phyloP scores from a whole-genome alignment of 169 alveolate genomes.

The Plasmodium yoelii region DNA sequence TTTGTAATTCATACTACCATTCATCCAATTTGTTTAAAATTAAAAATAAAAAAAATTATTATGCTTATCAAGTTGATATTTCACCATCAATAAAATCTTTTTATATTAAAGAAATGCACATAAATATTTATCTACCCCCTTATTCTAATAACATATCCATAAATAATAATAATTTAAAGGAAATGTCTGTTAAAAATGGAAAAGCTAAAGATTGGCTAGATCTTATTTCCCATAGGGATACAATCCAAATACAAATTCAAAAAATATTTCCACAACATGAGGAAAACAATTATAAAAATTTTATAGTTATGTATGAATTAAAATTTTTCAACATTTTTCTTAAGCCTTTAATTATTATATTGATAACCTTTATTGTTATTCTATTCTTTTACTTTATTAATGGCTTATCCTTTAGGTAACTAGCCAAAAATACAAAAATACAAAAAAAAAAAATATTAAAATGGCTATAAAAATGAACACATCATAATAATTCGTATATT shows the following conservation, averaged over 20 bases:
- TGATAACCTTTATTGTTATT: constrained; percentile 16
- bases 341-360: constrained; percentile 35
- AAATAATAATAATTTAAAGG: neutral
- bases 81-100: constrained; percentile 59
- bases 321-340: constrained; percentile 22
- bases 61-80: constrained; percentile 59
- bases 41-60: constrained; percentile 49
- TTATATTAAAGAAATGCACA: constrained; percentile 45
- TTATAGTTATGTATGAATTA: constrained; percentile 31
- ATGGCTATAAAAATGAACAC: constrained; percentile 1
- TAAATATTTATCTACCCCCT: constrained; percentile 45
- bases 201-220: constrained; percentile 58
- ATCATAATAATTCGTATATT: neutral
- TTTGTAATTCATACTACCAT: constrained; percentile 54
- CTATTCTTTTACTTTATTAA: constrained; percentile 19
- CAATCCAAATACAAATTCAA: constrained; percentile 34
- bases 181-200: constrained; percentile 17
- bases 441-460: constrained; percentile 19
- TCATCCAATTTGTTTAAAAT: constrained; percentile 34
- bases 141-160: constrained; percentile 23
- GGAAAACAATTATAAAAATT: constrained; percentile 33
- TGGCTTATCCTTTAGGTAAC: constrained; percentile 42
- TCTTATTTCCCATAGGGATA: constrained; percentile 40
- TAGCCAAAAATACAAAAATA: constrained; percentile 44
- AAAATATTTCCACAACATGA: constrained; percentile 46